Conservation (phyloP, 2,329 filamentous ascomycete genomes). For the Claviceps purpurea region DNA sequence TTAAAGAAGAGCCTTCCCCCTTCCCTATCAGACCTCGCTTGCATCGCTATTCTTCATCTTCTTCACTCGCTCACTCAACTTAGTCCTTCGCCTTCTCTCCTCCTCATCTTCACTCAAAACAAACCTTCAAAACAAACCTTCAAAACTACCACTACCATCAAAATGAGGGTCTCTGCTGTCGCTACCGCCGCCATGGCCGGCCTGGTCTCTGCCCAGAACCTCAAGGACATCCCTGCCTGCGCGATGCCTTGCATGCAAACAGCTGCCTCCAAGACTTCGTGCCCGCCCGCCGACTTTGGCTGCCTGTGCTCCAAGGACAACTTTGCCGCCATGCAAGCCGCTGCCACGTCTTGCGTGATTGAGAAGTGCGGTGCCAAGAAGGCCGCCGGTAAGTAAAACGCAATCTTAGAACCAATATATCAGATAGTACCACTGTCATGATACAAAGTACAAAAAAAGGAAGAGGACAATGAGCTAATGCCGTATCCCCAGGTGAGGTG, state of each 20-base stretch:
- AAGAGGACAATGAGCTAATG: neutral
- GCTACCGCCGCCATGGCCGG: conserved; percentile 21
- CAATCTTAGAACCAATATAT: no score
- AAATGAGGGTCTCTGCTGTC: conserved; percentile 25
- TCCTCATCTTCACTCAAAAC: neutral
- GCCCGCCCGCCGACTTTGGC: conserved; percentile 18
- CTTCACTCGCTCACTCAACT: neutral
- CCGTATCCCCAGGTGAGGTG: conserved; percentile 19
- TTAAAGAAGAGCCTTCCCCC: conserved; percentile 17
- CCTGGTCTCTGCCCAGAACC: conserved; percentile 21
- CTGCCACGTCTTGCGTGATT: conserved; percentile 23
- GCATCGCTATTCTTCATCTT: neutral
- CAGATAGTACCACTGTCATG: no score
- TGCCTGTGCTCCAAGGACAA: conserved; percentile 20
- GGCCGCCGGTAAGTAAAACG: conserved; percentile 23
- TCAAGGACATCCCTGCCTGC: conserved; percentile 23
- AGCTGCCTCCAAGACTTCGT: conserved; percentile 19
- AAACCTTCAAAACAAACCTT: neutral
- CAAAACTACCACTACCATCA: conserved; percentile 5
- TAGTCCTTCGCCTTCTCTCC: neutral
- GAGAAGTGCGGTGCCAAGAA: conserved; percentile 21
- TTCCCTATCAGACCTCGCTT: neutral
- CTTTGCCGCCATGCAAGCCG: conserved; percentile 18
- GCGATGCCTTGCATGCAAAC: conserved; percentile 23
- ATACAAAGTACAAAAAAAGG: neutral